Percentiles rank a stretch among this genome's conserved stretches.
These are phyloP conservation scores for Xylaria venustula DNA, from an alignment of 495 filamentous ascomycete genomes.

Conservation along the genomic window DNA sequence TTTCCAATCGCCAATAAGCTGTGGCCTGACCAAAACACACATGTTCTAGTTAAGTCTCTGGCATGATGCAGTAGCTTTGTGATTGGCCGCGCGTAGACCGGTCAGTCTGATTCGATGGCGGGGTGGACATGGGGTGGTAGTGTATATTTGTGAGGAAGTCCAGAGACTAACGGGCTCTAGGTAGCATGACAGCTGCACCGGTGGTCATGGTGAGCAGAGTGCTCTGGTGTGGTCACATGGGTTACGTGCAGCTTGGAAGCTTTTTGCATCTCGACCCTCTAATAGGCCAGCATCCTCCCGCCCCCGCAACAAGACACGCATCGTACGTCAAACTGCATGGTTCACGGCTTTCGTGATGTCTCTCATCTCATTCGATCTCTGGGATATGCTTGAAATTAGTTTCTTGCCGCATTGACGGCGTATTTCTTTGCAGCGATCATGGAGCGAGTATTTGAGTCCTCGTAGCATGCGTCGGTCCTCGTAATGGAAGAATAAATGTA, in stretches of 20 bases:
- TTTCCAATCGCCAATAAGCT: slow-evolving; percentile 1
- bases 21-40: slow-evolving; percentile 9
- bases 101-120: slow-evolving; percentile 16
- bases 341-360: not conserved
- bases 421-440: not conserved
- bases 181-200: slow-evolving; percentile 19
- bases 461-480: not conserved
- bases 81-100: slow-evolving; percentile 12
- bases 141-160: not conserved
- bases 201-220: slow-evolving; percentile 23
- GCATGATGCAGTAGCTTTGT: slow-evolving; percentile 12
- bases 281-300: slow-evolving; percentile 4
- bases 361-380: not conserved
- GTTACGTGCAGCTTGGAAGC: slow-evolving; percentile 24
- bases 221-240: slow-evolving; percentile 30
- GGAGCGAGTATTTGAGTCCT: not conserved
- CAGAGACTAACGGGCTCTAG: slow-evolving; percentile 2
- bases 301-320: not conserved
- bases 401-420: not conserved
- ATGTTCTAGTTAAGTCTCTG: slow-evolving; percentile 14
- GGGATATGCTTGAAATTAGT: not conserved
- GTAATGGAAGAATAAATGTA: slow-evolving; percentile 1
- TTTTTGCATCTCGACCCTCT: not conserved
- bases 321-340: slow-evolving; percentile 16
- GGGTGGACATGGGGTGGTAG: not conserved